phyloP scores from a whole-genome alignment of 2,329 filamentous ascomycete species.

The Gliomastix tumulicola region DNA sequence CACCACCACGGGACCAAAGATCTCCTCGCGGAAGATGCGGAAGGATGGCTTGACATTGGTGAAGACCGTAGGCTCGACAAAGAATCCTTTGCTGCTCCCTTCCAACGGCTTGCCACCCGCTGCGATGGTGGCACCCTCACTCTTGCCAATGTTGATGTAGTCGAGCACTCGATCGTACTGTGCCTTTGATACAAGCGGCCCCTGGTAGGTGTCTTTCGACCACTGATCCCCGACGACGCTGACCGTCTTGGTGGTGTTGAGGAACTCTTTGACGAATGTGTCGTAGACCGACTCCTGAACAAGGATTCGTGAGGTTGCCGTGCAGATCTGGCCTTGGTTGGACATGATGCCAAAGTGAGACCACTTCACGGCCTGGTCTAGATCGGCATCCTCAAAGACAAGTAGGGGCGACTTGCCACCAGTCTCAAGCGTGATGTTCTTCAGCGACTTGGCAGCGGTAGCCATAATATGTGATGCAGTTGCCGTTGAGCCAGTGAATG shows the following conservation, averaged over 20 bases:
- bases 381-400: conserved; percentile 51
- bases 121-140: conserved; percentile 46
- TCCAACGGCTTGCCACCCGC: conserved; percentile 5
- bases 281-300: conserved; percentile 49
- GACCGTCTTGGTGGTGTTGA: conserved; percentile 42
- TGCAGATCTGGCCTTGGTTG: conserved; percentile 51
- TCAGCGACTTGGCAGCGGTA: conserved; percentile 49
- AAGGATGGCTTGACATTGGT: conserved; percentile 11
- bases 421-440: conserved; percentile 52
- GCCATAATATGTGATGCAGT: conserved; percentile 65
- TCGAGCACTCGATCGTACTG: conserved; percentile 58
- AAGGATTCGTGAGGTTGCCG: conserved; percentile 46
- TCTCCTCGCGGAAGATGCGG: conserved; percentile 14
- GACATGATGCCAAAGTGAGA: conserved; percentile 29
- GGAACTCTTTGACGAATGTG: conserved; percentile 51
- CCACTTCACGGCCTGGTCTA: conserved; percentile 53
- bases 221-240: conserved; percentile 13
- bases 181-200: conserved; percentile 43
- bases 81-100: conserved; percentile 11
- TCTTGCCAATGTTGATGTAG: conserved; percentile 43
- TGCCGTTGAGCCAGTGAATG: conserved; percentile 63
- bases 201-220: conserved; percentile 18
- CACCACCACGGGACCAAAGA: conserved; percentile 16
- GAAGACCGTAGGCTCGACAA: conserved; percentile 14
- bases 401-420: conserved; percentile 53